Conservation (phyloP, 352 stramenopile species). For the Discostella stelligera region DNA sequence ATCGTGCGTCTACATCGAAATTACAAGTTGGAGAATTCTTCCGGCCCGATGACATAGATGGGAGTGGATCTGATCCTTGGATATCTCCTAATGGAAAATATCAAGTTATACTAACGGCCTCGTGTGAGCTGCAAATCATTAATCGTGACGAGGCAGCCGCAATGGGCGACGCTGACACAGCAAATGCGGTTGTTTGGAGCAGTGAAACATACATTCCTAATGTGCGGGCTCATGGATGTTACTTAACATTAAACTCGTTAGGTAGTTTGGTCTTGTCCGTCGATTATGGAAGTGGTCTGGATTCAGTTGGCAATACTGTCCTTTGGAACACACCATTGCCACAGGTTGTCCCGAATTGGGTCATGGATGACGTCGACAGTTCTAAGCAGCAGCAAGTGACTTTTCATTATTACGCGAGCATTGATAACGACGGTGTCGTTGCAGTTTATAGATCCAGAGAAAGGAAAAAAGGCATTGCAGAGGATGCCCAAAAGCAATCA, state of each 20-base stretch:
- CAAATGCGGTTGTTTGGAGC: slow-evolving; percentile 48
- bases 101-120: slow-evolving; percentile 50
- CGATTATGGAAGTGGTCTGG: slow-evolving; percentile 42
- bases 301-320: slow-evolving; percentile 38
- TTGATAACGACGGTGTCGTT: slow-evolving; percentile 73
- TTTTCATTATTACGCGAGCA: slow-evolving; percentile 57
- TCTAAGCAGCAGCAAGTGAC: slow-evolving; percentile 24
- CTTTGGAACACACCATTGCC: slow-evolving; percentile 57
- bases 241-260: slow-evolving; percentile 47
- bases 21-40: slow-evolving; percentile 43
- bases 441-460: slow-evolving; percentile 62
- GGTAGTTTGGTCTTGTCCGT: slow-evolving; percentile 38
- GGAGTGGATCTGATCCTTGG: slow-evolving; percentile 7
- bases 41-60: slow-evolving; percentile 6
- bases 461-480: slow-evolving; percentile 1
- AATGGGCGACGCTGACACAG: slow-evolving; percentile 3
- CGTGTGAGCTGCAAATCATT: slow-evolving; percentile 60
- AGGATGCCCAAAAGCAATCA: slow-evolving; percentile 7
- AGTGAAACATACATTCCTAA: slow-evolving; percentile 42
- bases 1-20: slow-evolving; percentile 28
- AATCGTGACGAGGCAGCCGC: slow-evolving; percentile 32
- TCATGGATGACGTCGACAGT: slow-evolving; percentile 35
- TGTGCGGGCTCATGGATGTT: slow-evolving; percentile 45
- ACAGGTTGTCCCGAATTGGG: slow-evolving; percentile 37
- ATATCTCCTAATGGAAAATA: slow-evolving; percentile 62